Evolutionary conservation across 2,329 filamentous ascomycete genomes (phyloP), one percentile per base, ranked within the genome.

Genomic region (Apiospora arundinis): DNA sequence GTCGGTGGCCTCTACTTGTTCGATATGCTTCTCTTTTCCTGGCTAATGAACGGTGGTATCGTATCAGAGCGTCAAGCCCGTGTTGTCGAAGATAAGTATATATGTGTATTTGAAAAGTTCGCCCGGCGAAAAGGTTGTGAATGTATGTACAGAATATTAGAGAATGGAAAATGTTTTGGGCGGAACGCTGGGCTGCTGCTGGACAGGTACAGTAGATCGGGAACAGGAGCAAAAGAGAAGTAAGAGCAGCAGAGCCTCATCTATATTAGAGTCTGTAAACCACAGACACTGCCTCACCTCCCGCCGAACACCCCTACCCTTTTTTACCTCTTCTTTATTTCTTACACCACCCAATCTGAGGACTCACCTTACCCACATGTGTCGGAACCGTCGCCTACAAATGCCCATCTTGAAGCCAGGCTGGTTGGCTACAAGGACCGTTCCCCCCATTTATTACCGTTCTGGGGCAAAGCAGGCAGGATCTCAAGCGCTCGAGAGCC

Each of bases 61-160:
- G 42, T 63, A 40, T 63, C 32, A 63, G 56, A 60, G 56, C 56
- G 21, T 63, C 56, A 40, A 63, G 56, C 56, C 32, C 32, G 11
- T 63, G 32, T 63, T 1, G 49, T 32, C n/a, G 25, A 18, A 16
- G 25, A 56, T n/a, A 11, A 63, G 48, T 52, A 28, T 25, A n/a
- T 63, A n/a, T 28, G 32, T 32, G 32, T 32, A 32, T 32, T n/a
- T n/a, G 25, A 56, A 56, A 63, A 37, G 52, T 63, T 63, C 56
- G 56, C 32, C 49, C 56, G 56, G 56, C 56, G 56, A 63, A 63
- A 63, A n/a, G 2, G 9, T n/a, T 40, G 16, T 37, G 18, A 37
- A 60, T 37, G 56, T 63, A 63, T 63, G 32, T 63, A 63, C 56
- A 63, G 49, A 40, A n/a, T 40, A 40, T 63, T 40, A 63, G 56